A percentile compares a stretch with the other conserved stretches of the same genome.
These are phyloP conservation scores for Coniferiporia sulphurascens DNA, from an alignment of 1,284 basidiomycete genomes.

Conservation along the genomic window DNA sequence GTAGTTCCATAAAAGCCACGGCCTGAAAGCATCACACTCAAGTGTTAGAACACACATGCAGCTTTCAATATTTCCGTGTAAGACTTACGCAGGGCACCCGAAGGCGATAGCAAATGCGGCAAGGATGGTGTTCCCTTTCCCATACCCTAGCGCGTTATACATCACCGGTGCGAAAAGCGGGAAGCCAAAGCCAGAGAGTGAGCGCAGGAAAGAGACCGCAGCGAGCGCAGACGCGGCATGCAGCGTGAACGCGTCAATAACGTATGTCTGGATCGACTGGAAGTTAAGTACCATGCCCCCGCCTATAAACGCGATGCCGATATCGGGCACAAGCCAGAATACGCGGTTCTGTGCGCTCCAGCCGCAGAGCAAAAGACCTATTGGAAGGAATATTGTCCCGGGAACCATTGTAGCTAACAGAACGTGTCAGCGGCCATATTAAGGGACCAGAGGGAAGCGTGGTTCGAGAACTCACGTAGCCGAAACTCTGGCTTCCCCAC, in stretches of 20 bases:
- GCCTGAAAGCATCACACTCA: neutral
- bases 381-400: slow-evolving; percentile 48
- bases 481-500: slow-evolving; percentile 56
- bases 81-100: slow-evolving; percentile 59
- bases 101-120: slow-evolving; percentile 51
- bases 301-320: slow-evolving; percentile 53
- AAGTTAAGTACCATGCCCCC: slow-evolving; percentile 51
- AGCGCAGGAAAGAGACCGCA: slow-evolving; percentile 51
- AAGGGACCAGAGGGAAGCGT: neutral
- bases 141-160: slow-evolving; percentile 59
- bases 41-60: neutral
- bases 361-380: slow-evolving; percentile 59
- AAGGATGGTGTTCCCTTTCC: slow-evolving; percentile 59
- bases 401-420: slow-evolving; percentile 54
- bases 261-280: slow-evolving; percentile 57
- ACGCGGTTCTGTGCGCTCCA: slow-evolving; percentile 54
- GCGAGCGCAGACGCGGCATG: slow-evolving; percentile 64
- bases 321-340: slow-evolving; percentile 66
- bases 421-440: neutral
- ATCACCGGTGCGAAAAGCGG: slow-evolving; percentile 64
- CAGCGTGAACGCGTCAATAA: slow-evolving; percentile 63
- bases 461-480: slow-evolving; percentile 35
- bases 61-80: neutral
- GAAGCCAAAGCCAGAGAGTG: slow-evolving; percentile 60
- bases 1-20: neutral